Conservation (phyloP, 2,329 filamentous ascomycete genomes). For the Penicillium psychrosexuale region DNA sequence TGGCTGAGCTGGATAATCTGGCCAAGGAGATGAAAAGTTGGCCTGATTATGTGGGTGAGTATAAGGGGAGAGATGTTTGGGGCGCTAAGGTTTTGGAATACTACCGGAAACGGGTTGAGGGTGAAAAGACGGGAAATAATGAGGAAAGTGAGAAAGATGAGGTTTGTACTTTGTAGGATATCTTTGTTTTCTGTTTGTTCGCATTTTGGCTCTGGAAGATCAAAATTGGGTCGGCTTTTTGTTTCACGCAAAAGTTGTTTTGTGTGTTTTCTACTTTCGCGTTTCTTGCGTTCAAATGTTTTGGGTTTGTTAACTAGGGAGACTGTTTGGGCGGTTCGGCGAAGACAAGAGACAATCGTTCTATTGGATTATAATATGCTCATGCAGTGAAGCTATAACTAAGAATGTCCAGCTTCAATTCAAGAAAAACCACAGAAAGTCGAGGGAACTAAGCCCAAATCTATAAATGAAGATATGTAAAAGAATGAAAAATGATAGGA, state of each 20-base stretch:
- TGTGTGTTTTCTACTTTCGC: background rate
- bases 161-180: conserved; percentile 5
- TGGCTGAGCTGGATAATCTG: conserved; percentile 42
- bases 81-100: conserved; percentile 39
- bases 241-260: conserved; percentile 7
- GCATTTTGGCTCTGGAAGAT: conserved; percentile 3
- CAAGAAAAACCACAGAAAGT: background rate
- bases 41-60: conserved; percentile 45
- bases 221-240: conserved; percentile 12
- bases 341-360: background rate
- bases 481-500: background rate
- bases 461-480: conserved; percentile 9
- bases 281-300: background rate
- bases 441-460: background rate
- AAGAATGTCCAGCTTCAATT: background rate
- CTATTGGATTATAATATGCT: conserved; percentile 1
- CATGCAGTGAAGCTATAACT: background rate
- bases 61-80: conserved; percentile 48
- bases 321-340: background rate
- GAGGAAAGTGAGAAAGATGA: conserved; percentile 9
- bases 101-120: conserved; percentile 27
- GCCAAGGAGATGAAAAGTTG: conserved; percentile 46
- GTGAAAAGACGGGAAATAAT: background rate
- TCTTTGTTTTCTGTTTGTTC: background rate
- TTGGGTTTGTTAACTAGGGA: background rate